Base-by-base conservation (phyloP, 1,284 basidiomycete species). In the Malassezia obtusa region DNA sequence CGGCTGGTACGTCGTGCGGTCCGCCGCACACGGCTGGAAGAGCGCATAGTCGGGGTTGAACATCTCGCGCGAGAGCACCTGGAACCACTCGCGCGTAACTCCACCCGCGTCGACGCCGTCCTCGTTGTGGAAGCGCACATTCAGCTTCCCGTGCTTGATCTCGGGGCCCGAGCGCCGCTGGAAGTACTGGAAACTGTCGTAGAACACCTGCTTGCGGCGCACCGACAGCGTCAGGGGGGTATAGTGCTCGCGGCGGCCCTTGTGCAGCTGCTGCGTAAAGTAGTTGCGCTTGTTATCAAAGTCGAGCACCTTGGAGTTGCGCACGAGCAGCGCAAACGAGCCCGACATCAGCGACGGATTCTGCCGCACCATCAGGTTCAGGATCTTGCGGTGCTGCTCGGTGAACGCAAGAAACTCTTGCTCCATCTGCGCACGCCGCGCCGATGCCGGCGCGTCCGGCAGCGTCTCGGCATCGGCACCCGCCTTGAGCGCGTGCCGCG, bases 211-310 rank as follows among this genome's bases (percentile, higher is more conserved):
- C 49, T 87, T 83, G 37, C 94, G 80, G 25, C 94, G 85, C 40
- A 99, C 86, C 61, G 90, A 94, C 61, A 99, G 79, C 68, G 91
- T 88, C 39, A 99, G 78, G 0, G 87, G 86, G 28, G 82, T 79
- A 58, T 89, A 83, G 62, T 89, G 85, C 64, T 89, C 87, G 24
- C 87, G 81, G 32, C 82, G 62, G 6, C 63, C 85, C 49, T 87
- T 84, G 74, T 94, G 90, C 15, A 98, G 80, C 74, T 96, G 90
- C 76, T 96, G 92, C 60, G 83, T 86, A 79, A 98, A 98, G 79
- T 92, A 98, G 70, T 91, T 94, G 49, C 94, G 84, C 78, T 98
- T 98, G 83, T 98, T 98, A 79, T 98, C 94, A 75, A 99, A 99
- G 79, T 98, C 94, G 56, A 99, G 82, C 22, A 98, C 90, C 39